Percentiles rank a stretch among this genome's conserved stretches.
These are phyloP conservation scores for Cladobotryum protrusum DNA, from an alignment of 2,329 filamentous ascomycete species.

Conservation along the genomic window DNA sequence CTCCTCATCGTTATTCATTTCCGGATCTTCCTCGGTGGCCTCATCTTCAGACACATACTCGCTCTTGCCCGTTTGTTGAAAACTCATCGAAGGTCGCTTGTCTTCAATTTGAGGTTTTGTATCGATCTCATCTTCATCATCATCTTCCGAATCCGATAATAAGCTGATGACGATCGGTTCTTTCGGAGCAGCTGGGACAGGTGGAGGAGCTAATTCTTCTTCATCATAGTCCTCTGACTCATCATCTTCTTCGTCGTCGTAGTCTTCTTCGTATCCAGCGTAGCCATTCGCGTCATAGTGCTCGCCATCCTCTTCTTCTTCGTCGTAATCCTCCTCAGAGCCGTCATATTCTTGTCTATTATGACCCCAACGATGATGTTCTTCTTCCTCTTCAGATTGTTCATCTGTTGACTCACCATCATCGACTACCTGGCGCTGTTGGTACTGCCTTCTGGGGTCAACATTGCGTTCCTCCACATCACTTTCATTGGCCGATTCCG, in stretches of 20 bases:
- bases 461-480: background rate
- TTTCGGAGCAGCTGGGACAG: constrained; percentile 16
- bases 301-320: constrained; percentile 15
- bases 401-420: background rate
- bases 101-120: background rate
- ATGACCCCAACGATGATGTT: too few relatives aligned
- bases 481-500: background rate
- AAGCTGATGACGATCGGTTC: constrained; percentile 41
- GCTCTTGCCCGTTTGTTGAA: background rate
- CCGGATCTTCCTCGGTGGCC: background rate
- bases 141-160: constrained; percentile 41
- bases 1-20: background rate
- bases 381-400: background rate
- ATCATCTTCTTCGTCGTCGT: constrained; percentile 20
- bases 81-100: background rate
- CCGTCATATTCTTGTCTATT: background rate
- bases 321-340: constrained; percentile 13
- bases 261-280: constrained; percentile 17
- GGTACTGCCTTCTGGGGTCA: background rate
- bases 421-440: background rate
- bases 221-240: constrained; percentile 15
- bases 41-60: constrained; percentile 3
- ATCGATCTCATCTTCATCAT: constrained; percentile 16
- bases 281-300: constrained; percentile 17
- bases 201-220: background rate